Evolutionary conservation across 108 stramenopile species (phyloP).

Genomic region (Cyclostephanos invisitatus): DNA sequence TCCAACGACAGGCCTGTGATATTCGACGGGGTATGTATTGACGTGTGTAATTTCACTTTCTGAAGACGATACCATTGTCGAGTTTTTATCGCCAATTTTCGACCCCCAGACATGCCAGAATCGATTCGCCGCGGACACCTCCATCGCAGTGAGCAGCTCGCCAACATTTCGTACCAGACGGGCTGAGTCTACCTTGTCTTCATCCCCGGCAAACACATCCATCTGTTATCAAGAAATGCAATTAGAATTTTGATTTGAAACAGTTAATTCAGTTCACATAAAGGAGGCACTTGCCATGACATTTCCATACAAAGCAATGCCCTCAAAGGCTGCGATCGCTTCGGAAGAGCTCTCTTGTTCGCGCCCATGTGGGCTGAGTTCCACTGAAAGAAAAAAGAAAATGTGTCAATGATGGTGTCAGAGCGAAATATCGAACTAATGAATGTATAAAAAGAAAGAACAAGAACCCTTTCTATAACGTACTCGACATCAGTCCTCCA

Average conservation of each 20-base stretch:
- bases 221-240: conserved; percentile 13
- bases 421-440: not conserved
- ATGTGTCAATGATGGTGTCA: not conserved
- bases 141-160: conserved; percentile 78
- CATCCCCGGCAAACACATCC: conserved; percentile 43
- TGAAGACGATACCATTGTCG: conserved; percentile 1
- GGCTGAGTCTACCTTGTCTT: conserved; percentile 50
- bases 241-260: conserved; percentile 3
- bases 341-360: conserved; percentile 95
- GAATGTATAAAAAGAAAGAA: not conserved
- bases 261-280: not conserved
- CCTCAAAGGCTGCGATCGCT: conserved; percentile 93
- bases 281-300: conserved; percentile 57
- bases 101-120: conserved; percentile 87
- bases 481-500: conserved; percentile 73
- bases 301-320: conserved; percentile 85
- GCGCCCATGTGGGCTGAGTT: conserved; percentile 85
- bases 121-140: conserved; percentile 76
- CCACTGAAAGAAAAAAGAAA: not conserved
- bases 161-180: conserved; percentile 69
- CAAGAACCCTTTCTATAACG: not conserved
- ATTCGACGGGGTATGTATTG: conserved; percentile 62
- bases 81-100: conserved; percentile 30
- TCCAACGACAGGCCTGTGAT: conserved; percentile 64
- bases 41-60: conserved; percentile 12